Evolutionary conservation across 352 stramenopile genomes (phyloP), one percentile per base, ranked within the genome.

Genomic region (Aphanomyces stellatus): DNA sequence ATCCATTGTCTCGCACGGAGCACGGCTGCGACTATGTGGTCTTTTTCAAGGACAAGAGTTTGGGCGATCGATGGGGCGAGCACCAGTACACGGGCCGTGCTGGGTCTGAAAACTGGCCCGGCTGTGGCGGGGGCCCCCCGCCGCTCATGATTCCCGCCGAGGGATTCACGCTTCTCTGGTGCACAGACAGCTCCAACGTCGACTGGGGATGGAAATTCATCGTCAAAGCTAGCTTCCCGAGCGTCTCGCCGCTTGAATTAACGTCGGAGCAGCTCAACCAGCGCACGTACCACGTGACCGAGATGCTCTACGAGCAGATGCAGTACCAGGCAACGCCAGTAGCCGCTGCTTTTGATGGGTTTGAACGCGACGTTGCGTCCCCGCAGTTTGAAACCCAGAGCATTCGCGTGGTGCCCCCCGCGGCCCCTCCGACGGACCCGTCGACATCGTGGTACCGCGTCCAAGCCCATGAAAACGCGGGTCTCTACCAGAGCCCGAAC

Each of bases 201-300:
- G 88, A 95, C 25, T 97, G 89, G 89, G 87, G 87, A 0, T 93
- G 84, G 81, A 87, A 89, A 59, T 91, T 93, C 49, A 87, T 76
- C 11, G 83, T 93, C 0, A 77, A 72, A 24, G 81, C 82, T 4
- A 81, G 88, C 25, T 93, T 88, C 70, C 62, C 76, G 13, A 71
- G 74, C 1, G 68, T 81, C 6, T 69, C 70, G 28, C 78, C 84
- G 15, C 53, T 87, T 2, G 62, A 80, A 13, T 71, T 88, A 31
- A 71, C 64, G 17, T 48, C 88, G 1, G 76, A 88, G 15, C 78
- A 88, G 28, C 71, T 92, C 17, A 74, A 90, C 37, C 75, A 76
- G 33, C 75, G 78, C 24, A 75, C 77, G 4, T 82, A 88, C 27
- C 72, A 85, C 30, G 46, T 89, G 31, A 88, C 79, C 69, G 80